Base-by-base conservation (phyloP, 225 moss, liverwort and hornwort species). In the Neckera pumila region DNA sequence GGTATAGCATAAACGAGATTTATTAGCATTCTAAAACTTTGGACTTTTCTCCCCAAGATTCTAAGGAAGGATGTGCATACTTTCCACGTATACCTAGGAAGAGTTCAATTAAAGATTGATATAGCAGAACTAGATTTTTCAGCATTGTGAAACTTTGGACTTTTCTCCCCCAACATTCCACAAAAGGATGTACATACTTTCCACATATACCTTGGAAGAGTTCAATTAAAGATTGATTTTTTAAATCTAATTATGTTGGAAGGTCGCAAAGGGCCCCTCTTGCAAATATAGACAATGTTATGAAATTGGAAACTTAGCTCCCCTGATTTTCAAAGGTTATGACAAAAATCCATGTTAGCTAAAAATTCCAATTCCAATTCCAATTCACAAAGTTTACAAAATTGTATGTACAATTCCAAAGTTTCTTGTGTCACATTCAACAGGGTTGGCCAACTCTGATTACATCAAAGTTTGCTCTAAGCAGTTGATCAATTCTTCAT, bases 351-450 rank as follows among this genome's bases (percentile, higher is more conserved):
- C 14, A 34, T 34, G 1, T 21, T 21, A 12, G 4, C 51, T 51
- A 12, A 20, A 21, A 33, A 22, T 4, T 9, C 14, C 0, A 0
- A 22, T 4, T 9, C 14, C 0, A 0, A 22, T 34, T 34, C 13
- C 5, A 22, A 2, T 53, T 53, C 14, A 53, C 14, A 53, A 54
- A 23, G 36, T 76, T 54, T 9, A 2, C 54, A 23, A 25, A 56
- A 16, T n/a, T 78, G 6, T 25, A 25, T 53, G 0, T 9, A 15
- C 6, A 25, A 25, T 12, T 25, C n/a, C 6, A 10, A n/a, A 26
- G 9, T 9, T 77, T 10, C 10, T 77, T 21, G 8, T 14, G 18
- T 45, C 23, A 54, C 36, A 33, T 51, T 49, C 7, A 31, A 34
- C 16, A 56, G 0, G 15, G 25, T 56, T 23, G 36, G 10, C 22